Evolutionary conservation across 139 green algal genomes (phyloP).

Genomic region (Mesotaenium endlicherianum): DNA sequence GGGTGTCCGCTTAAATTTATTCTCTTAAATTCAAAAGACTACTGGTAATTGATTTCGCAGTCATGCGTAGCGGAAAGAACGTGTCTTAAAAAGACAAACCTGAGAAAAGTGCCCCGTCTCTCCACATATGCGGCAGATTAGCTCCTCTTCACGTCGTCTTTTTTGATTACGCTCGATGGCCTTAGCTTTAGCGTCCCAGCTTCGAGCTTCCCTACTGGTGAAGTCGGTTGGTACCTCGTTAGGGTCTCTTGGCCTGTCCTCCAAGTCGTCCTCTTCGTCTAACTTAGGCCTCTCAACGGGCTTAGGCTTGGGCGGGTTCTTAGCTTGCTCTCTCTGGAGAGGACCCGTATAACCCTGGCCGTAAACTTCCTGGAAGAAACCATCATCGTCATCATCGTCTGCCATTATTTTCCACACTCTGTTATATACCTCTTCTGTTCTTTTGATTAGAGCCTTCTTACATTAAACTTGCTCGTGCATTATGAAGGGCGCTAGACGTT

Average conservation of each 20-base stretch:
- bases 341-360: constrained; percentile 10
- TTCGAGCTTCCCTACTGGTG: constrained; percentile 28
- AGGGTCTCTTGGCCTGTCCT: background rate
- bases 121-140: constrained; percentile 38
- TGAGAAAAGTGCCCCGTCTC: constrained; percentile 45
- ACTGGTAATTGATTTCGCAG: too few relatives aligned
- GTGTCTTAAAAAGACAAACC: too few relatives aligned
- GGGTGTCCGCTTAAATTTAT: too few relatives aligned
- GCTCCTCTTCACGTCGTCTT: constrained; percentile 39
- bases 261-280: constrained; percentile 4
- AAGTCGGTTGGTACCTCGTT: constrained; percentile 43
- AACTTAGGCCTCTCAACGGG: background rate
- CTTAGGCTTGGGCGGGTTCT: background rate
- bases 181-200: constrained; percentile 47
- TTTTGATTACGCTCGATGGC: constrained; percentile 41
- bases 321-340: background rate
- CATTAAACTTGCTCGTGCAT: too few relatives aligned
- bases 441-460: too few relatives aligned
- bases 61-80: too few relatives aligned
- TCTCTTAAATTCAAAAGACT: too few relatives aligned
- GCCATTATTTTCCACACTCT: too few relatives aligned
- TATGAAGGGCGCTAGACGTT: too few relatives aligned
- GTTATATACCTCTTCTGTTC: too few relatives aligned
- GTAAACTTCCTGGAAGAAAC: constrained; percentile 37
- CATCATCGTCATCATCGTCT: constrained; percentile 46